Base-by-base conservation (phyloP, 495 filamentous ascomycete genomes). In the Oleoguttula mirabilis region DNA sequence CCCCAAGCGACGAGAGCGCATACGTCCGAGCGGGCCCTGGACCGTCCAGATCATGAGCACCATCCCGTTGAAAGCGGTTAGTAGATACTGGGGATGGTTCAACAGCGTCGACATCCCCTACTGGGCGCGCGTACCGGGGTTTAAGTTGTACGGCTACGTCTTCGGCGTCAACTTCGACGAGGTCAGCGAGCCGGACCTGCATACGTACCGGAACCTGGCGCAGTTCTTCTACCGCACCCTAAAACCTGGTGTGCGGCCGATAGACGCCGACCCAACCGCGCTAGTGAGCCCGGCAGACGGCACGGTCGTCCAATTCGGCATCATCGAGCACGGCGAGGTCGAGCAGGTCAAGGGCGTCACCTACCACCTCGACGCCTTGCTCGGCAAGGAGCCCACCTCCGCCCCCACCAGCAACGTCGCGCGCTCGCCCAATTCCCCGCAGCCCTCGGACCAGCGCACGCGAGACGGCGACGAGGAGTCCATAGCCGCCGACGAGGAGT, bases 311-410 rank as follows among this genome's bases (percentile, higher is more conserved):
- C 90, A 96, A 55, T 96, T 85, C 53, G 90, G 90, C 3, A 79
- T 73, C 49, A 94, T 99, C 42, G 80, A 90, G 50, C 73, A 82
- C 36, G 88, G 88, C 21, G 82, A 94, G 51, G 88, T 99, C n/a
- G 90, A 96, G 60, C 90, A 96, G 60, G 88, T 96, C 28, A 99
- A 99, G 60, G 90, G 90, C 33, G 88, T 96, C 71, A 96, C 87
- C 3, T 99, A 99, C 61, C 90, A 82, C 45, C 70, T 99, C 34
- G 90, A 96, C 57, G 86, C 88, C 0, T 70, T 99, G 1, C 67
- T 99, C 3, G 90, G 90, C 25, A 74, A 31, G n/a, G 36, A 48
- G 36, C 44, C 50, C 76, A 36, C 72, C 65, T 41, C 63, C 63
- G 15, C 67, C 70, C 11, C 48, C 59, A 61, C 21, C 4, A 41